These are phyloP conservation scores for Coemansia sp. DNA, from an alignment of 192 early-diverging fungal species.

Conservation along the genomic window DNA sequence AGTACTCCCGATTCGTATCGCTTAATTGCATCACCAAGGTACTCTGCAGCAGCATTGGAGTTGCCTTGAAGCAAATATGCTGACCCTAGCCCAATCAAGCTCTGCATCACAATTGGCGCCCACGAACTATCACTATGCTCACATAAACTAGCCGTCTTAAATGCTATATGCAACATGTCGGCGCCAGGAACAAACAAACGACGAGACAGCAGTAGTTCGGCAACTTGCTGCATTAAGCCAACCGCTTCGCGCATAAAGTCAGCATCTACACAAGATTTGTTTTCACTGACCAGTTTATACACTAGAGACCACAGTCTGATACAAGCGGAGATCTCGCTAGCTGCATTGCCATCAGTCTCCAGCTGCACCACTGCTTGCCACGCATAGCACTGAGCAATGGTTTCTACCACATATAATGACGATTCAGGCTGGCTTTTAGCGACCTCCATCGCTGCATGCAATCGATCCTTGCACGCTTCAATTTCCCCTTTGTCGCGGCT, in stretches of 20 bases:
- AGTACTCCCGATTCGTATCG: constrained; percentile 37
- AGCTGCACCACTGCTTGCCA: constrained; percentile 29
- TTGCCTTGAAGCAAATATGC: constrained; percentile 19
- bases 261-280: not conserved
- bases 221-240: constrained; percentile 10
- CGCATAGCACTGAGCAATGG: constrained; percentile 32
- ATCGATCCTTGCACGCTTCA: not conserved
- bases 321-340: constrained; percentile 7
- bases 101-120: constrained; percentile 21
- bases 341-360: constrained; percentile 6
- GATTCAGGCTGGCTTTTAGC: constrained; percentile 1
- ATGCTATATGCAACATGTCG: constrained; percentile 4
- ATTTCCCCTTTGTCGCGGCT: constrained; percentile 21
- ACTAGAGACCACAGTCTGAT: constrained; percentile 17
- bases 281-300: not conserved
- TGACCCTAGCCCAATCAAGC: constrained; percentile 31
- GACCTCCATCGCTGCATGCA: constrained; percentile 28
- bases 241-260: constrained; percentile 26
- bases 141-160: constrained; percentile 10
- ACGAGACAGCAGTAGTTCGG: constrained; percentile 36
- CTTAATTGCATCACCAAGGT: constrained; percentile 15
- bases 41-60: constrained; percentile 4
- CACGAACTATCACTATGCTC: constrained; percentile 20
- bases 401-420: constrained; percentile 12
- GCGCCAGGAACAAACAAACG: constrained; percentile 20